These are phyloP conservation scores for Fagopyrum esculentum DNA, from an alignment of 148 eudicot genomes.

Conservation along the genomic window DNA sequence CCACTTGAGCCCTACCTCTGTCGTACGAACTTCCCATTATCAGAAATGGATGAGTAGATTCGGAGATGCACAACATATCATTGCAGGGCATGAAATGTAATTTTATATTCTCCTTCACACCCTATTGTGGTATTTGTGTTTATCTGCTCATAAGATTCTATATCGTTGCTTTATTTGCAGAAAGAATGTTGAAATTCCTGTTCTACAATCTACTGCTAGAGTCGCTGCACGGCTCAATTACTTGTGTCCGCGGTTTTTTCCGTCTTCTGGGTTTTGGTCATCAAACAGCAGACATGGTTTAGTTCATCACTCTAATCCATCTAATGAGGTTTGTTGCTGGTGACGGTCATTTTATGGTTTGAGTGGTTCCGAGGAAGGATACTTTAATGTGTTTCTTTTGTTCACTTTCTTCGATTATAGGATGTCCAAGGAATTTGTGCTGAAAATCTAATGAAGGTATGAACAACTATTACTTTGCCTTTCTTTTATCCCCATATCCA, in stretches of 20 bases:
- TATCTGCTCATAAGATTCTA: background rate
- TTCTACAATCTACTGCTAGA: constrained; percentile 78
- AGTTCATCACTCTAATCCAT: constrained; percentile 18
- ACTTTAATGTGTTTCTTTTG: constrained; percentile 2
- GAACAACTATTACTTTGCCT: background rate
- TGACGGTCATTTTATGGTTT: background rate
- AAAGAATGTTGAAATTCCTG: constrained; percentile 69
- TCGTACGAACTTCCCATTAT: constrained; percentile 44
- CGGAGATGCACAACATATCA: constrained; percentile 60
- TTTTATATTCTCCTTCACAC: constrained; percentile 17
- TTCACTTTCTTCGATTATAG: constrained; percentile 20
- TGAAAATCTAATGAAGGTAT: constrained; percentile 95
- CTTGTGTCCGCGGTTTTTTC: constrained; percentile 83
- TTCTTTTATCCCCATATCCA: background rate
- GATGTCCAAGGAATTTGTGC: constrained; percentile 40
- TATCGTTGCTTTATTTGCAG: constrained; percentile 26
- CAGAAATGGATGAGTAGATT: constrained; percentile 80
- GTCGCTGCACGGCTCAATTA: constrained; percentile 80
- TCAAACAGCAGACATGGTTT: constrained; percentile 21
- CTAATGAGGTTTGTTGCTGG: constrained; percentile 42
- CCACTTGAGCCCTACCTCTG: constrained; percentile 66
- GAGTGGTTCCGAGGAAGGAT: background rate
- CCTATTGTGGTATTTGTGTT: constrained; percentile 2
- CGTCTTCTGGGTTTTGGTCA: constrained; percentile 90
- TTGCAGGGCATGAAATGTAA: constrained; percentile 91